Evolutionary conservation across 768 basidiomycete species (phyloP).

Genomic region (Cystofilobasidium macerans): DNA sequence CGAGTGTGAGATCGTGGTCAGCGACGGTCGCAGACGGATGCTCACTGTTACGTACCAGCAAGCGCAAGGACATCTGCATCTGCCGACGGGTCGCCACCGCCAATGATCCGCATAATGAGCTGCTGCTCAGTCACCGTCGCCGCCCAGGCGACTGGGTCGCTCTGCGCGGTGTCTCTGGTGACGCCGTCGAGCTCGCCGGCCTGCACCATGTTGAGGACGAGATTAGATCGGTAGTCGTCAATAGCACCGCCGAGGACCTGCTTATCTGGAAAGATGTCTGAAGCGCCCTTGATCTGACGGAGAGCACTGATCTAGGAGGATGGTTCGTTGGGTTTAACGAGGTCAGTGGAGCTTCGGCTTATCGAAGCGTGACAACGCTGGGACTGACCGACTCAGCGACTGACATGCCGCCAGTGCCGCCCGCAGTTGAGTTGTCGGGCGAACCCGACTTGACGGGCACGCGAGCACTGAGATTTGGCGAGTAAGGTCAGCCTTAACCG

Average conservation of each 20-base stretch:
- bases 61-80: slow-evolving; percentile 77
- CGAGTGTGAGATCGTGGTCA: not conserved
- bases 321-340: not conserved
- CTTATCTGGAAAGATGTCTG: slow-evolving; percentile 80
- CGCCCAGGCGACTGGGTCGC: slow-evolving; percentile 1
- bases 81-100: slow-evolving; percentile 60
- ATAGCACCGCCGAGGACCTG: slow-evolving; percentile 82
- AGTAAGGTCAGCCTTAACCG: not conserved
- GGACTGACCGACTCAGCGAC: slow-evolving; percentile 47
- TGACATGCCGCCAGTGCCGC: slow-evolving; percentile 72
- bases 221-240: slow-evolving; percentile 88
- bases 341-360: too few species aligned
- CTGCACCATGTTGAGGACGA: slow-evolving; percentile 41
- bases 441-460: slow-evolving; percentile 65
- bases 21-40: not conserved
- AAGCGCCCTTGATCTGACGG: slow-evolving; percentile 79
- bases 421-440: slow-evolving; percentile 59
- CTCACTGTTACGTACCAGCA: slow-evolving; percentile 52
- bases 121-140: slow-evolving; percentile 36
- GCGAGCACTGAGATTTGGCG: slow-evolving; percentile 47
- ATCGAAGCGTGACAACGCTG: too few species aligned
- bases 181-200: slow-evolving; percentile 35
- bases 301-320: slow-evolving; percentile 56
- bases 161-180: slow-evolving; percentile 7
- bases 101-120: slow-evolving; percentile 90